phyloP scores from a whole-genome alignment of 495 filamentous ascomycete genomes.

The Penicillium canariense region DNA sequence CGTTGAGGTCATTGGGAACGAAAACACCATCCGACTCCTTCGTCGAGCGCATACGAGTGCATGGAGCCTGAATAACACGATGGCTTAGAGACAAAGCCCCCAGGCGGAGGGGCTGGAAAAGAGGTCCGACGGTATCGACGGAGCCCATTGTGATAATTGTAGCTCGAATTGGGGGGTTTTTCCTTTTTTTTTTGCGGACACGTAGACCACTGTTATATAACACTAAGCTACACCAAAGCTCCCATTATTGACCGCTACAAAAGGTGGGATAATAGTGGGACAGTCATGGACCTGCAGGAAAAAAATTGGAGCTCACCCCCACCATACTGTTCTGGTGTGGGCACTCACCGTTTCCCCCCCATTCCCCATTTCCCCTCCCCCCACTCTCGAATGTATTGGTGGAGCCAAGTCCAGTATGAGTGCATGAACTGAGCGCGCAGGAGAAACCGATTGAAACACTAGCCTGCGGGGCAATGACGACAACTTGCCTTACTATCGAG shows the following conservation, averaged over 20 bases:
- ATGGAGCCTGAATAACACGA: slow-evolving; percentile 51
- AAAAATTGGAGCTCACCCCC: slow-evolving; percentile 6
- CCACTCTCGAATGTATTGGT: slow-evolving; percentile 1
- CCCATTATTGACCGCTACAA: slow-evolving; percentile 6
- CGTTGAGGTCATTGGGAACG: slow-evolving; percentile 36
- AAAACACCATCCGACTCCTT: slow-evolving; percentile 40
- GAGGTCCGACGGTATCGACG: slow-evolving; percentile 25
- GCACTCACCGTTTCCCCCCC: background rate
- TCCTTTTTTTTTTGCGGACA: background rate
- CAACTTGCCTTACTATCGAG: too few species aligned
- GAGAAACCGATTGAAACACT: too few species aligned
- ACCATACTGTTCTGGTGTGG: slow-evolving; percentile 2
- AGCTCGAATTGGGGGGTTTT: background rate
- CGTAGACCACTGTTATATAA: slow-evolving; percentile 2
- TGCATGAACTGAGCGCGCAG: too few species aligned
- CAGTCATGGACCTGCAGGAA: background rate
- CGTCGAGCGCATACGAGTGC: slow-evolving; percentile 50
- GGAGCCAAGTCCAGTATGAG: background rate
- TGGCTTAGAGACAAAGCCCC: slow-evolving; percentile 46
- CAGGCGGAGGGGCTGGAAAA: slow-evolving; percentile 54
- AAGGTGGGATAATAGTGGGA: slow-evolving; percentile 22
- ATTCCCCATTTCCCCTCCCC: too few species aligned
- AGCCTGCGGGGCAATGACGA: too few species aligned
- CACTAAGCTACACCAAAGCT: background rate
- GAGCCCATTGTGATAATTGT: slow-evolving; percentile 31